Percentiles rank a stretch among this genome's conserved stretches.
Conservation (phyloP, 2,329 filamentous ascomycete species). For the Myotisia sp. region DNA sequence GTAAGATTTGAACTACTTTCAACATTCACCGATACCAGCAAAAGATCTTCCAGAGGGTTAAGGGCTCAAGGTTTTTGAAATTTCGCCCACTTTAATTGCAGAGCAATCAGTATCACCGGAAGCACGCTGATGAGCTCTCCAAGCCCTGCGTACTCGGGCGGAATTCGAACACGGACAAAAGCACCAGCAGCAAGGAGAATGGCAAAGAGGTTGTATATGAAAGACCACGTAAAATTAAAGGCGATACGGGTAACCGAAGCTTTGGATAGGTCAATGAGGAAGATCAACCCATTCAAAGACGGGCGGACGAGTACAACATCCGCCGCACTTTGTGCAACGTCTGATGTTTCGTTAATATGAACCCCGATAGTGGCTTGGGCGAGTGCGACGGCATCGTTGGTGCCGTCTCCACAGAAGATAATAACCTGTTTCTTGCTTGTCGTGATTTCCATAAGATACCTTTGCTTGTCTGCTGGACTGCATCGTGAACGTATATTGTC, state of each 20-base stretch:
- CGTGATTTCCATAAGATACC: constrained; percentile 28
- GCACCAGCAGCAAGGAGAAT: constrained; percentile 53
- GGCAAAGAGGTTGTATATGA: constrained; percentile 55
- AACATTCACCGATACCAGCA: too few species aligned
- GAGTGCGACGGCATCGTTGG: constrained; percentile 62
- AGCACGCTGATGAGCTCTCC: constrained; percentile 62
- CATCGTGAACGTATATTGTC: constrained; percentile 32
- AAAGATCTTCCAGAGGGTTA: too few species aligned
- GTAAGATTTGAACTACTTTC: too few species aligned
- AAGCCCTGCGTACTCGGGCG: constrained; percentile 51
- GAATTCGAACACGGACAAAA: constrained; percentile 45
- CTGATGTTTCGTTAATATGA: constrained; percentile 49
- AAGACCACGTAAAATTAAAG: constrained; percentile 59
- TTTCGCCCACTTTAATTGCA: constrained; percentile 1
- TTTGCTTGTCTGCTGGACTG: constrained; percentile 41
- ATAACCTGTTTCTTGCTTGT: constrained; percentile 28
- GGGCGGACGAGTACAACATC: constrained; percentile 54
- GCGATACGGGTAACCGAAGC: constrained; percentile 36
- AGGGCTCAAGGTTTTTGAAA: too few species aligned
- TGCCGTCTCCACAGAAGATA: constrained; percentile 63
- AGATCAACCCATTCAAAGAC: constrained; percentile 41
- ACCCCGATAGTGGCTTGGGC: constrained; percentile 58
- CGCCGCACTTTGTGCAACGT: constrained; percentile 52
- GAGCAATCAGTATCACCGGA: constrained; percentile 49
- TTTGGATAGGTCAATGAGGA: constrained; percentile 41